Conservation (phyloP, 2,329 filamentous ascomycete genomes). For the Trichoderma pleuroti region DNA sequence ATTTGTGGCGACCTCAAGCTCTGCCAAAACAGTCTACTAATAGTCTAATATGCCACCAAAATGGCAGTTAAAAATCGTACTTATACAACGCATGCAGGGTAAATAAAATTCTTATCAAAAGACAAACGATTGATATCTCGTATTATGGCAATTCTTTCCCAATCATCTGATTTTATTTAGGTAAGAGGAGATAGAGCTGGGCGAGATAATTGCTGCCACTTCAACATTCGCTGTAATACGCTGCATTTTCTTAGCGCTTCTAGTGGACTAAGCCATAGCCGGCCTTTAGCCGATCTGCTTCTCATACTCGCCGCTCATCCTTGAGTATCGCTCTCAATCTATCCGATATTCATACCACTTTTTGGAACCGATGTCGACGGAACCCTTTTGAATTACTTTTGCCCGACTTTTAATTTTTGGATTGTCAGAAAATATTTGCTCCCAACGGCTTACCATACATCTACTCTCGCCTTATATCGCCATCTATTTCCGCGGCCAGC, state of each 20-base stretch:
- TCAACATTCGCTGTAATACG: not conserved
- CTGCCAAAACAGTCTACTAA: not conserved
- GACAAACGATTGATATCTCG: not conserved
- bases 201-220: not conserved
- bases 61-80: not conserved
- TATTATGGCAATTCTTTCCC: not conserved
- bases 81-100: not conserved
- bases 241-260: not conserved
- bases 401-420: constrained; percentile 15
- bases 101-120: not conserved
- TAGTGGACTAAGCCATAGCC: not conserved
- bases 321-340: not conserved
- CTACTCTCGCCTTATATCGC: not conserved
- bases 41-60: not conserved
- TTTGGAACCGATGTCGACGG: constrained; percentile 6
- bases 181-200: not conserved
- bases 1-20: not conserved
- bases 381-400: not conserved
- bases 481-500: not conserved
- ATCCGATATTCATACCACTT: not conserved
- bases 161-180: not conserved
- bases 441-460: not conserved
- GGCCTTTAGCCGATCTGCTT: constrained; percentile 12
- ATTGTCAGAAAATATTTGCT: constrained; percentile 1
- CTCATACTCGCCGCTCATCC: constrained; percentile 7